These are phyloP conservation scores for Trametopsis cervina DNA, from an alignment of 768 basidiomycete species.

Conservation along the genomic window DNA sequence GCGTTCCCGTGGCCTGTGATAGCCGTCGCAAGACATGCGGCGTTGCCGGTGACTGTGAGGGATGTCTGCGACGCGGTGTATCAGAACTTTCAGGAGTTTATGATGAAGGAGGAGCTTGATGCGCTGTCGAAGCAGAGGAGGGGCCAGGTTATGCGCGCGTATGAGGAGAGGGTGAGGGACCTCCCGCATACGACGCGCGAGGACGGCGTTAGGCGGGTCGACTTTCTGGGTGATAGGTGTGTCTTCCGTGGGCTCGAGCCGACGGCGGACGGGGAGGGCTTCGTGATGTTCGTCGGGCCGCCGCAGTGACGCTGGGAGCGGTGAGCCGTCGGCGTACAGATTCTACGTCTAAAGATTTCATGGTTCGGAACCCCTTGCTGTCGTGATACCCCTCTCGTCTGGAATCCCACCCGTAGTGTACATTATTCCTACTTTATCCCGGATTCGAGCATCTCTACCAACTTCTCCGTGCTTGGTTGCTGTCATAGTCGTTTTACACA, in stretches of 20 bases:
- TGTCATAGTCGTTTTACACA: no score
- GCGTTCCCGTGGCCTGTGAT: slow-evolving; percentile 52
- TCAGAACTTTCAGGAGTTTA: slow-evolving; percentile 32
- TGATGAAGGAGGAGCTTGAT: slow-evolving; percentile 21
- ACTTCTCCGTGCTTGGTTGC: no score
- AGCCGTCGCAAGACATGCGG: slow-evolving; percentile 23
- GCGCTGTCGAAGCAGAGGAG: slow-evolving; percentile 16
- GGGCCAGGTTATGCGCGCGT: slow-evolving; percentile 13
- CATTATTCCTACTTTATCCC: no score
- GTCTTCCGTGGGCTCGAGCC: slow-evolving; percentile 51
- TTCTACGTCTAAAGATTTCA: no score
- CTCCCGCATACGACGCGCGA: slow-evolving; percentile 8
- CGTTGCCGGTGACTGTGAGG: slow-evolving; percentile 29
- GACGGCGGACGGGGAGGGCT: slow-evolving; percentile 37
- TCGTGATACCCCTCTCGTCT: no score
- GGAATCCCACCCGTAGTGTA: no score
- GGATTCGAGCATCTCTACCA: no score
- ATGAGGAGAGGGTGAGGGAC: slow-evolving; percentile 22
- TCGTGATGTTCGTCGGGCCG: slow-evolving; percentile 25
- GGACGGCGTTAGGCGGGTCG: slow-evolving; percentile 31
- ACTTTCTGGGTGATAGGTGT: slow-evolving; percentile 41
- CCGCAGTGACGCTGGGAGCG: no score
- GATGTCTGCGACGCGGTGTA: slow-evolving; percentile 46
- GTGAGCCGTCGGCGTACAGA: no score
- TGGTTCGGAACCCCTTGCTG: no score